Base-by-base conservation (phyloP, 2,329 filamentous ascomycete species). In the Scopulariopsis brevicaulis region DNA sequence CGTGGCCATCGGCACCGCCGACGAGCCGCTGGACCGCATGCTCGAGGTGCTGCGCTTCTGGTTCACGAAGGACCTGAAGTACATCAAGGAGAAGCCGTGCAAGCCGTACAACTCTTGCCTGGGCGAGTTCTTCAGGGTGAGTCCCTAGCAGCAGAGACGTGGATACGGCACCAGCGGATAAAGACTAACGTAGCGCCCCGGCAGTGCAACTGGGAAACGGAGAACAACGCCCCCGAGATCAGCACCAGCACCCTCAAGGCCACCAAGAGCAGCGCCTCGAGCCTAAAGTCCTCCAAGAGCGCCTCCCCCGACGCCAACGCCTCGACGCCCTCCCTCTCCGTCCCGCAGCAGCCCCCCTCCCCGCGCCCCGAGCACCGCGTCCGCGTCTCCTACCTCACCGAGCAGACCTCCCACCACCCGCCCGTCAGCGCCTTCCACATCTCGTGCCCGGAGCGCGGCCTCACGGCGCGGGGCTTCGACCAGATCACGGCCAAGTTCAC, bases 1-100 rank as follows among this genome's bases (percentile, higher is more conserved):
- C 63, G 75, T 84, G 63, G 82, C 81, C 53, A 87, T 87, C 66
- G 94, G 93, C 65, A 93, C 93, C 65, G 94, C 93, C 20, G 89
- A 97, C 65, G 90, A 97, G 65, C 83, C 88, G 12, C 77, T 97
- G 58, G 93, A 94, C 65, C 90, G 94, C 64, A 96, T 96, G 89
- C 82, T 99, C 56, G 92, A 93, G 67, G 90, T 96, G 34, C 74
- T 97, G 65, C 86, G 92, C 60, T 99, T 97, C 74, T 99, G 94
- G 94, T 96, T 97, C 67, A 97, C 94, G 62, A 99, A 99, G 72
- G 94, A 99, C 71, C 72, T 99, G 72, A 99, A 99, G 82, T 99
- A 97, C 68, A 90, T 95, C 70, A 97, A 97, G 76, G 93, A 93
- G 60, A 96, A 92, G 76, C 94, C 94, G 51, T 97, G 93, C 84